A percentile compares a stretch with the other conserved stretches of the same genome.
These are phyloP conservation scores for Lepiota venenata DNA, from an alignment of 768 basidiomycete species.

Conservation along the genomic window DNA sequence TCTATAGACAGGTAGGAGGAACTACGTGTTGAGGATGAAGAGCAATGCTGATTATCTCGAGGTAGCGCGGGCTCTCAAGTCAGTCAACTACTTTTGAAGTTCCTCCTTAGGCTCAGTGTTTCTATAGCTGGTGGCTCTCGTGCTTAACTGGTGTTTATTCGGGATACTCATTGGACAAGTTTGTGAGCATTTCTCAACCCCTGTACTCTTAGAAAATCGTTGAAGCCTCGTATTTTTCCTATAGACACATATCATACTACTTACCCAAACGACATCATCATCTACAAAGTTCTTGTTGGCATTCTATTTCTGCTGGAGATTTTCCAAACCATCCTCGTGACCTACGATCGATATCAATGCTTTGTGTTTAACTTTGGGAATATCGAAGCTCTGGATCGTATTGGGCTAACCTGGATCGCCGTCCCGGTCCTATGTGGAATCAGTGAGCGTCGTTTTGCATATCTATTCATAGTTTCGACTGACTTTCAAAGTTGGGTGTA, in stretches of 20 bases:
- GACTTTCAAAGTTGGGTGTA: neutral
- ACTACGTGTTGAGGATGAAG: neutral
- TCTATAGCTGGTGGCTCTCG: slow-evolving; percentile 19
- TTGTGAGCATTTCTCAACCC: slow-evolving; percentile 20
- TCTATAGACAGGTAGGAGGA: neutral
- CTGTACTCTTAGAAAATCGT: too few species aligned
- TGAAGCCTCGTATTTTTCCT: neutral
- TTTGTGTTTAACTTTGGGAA: neutral
- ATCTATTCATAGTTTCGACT: neutral
- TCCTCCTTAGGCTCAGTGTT: neutral
- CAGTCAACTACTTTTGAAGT: neutral
- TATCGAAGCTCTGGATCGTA: neutral
- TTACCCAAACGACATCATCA: slow-evolving; percentile 24
- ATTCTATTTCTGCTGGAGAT: slow-evolving; percentile 22
- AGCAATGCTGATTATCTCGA: neutral
- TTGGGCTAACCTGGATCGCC: neutral
- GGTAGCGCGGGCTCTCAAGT: slow-evolving; percentile 5
- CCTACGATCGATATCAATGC: neutral
- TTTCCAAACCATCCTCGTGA: slow-evolving; percentile 23
- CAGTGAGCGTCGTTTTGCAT: neutral
- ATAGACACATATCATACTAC: slow-evolving; percentile 27
- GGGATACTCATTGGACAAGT: slow-evolving; percentile 28
- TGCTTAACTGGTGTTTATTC: slow-evolving; percentile 26
- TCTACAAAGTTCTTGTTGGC: slow-evolving; percentile 25
- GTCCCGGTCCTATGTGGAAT: neutral